These are phyloP conservation scores for Tolypocladium ovalisporum DNA, from an alignment of 2,329 filamentous ascomycete genomes.

Conservation along the genomic window DNA sequence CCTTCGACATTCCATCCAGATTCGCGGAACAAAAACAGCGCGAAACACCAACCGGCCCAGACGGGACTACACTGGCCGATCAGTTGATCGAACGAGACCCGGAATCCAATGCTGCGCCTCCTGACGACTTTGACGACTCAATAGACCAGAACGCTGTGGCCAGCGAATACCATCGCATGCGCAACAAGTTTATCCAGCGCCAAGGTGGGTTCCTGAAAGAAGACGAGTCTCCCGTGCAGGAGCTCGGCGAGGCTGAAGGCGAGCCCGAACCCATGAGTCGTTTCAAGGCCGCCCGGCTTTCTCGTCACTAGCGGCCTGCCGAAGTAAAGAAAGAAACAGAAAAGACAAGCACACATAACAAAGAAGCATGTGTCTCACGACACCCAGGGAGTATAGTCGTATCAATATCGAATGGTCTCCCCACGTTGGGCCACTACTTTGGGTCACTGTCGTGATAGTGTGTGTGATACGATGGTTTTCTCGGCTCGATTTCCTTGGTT, in stretches of 20 bases:
- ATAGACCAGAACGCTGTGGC: conserved; percentile 69
- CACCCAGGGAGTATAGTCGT: conserved; percentile 9
- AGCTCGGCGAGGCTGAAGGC: conserved; percentile 56
- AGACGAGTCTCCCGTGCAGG: conserved; percentile 54
- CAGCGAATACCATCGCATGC: conserved; percentile 69
- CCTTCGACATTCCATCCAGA: conserved; percentile 29
- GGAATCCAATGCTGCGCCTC: conserved; percentile 18
- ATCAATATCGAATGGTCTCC: conserved; percentile 16
- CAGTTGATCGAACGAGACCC: conserved; percentile 45
- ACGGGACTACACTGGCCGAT: conserved; percentile 47
- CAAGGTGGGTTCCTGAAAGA: conserved; percentile 73
- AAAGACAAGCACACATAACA: not conserved
- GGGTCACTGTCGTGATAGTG: conserved; percentile 8
- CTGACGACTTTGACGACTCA: conserved; percentile 58
- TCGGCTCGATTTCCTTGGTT: not conserved
- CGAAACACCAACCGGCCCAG: conserved; percentile 35
- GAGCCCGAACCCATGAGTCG: conserved; percentile 55
- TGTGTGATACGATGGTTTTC: not conserved
- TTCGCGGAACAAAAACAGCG: conserved; percentile 27
- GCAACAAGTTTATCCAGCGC: conserved; percentile 72
- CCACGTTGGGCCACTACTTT: conserved; percentile 7
- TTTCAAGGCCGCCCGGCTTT: conserved; percentile 61
- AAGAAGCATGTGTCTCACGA: not conserved
- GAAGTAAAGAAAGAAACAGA: conserved; percentile 5
- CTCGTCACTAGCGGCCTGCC: conserved; percentile 29